Conservation (phyloP, 78 protist species). For the Speleostelium caveatum region DNA sequence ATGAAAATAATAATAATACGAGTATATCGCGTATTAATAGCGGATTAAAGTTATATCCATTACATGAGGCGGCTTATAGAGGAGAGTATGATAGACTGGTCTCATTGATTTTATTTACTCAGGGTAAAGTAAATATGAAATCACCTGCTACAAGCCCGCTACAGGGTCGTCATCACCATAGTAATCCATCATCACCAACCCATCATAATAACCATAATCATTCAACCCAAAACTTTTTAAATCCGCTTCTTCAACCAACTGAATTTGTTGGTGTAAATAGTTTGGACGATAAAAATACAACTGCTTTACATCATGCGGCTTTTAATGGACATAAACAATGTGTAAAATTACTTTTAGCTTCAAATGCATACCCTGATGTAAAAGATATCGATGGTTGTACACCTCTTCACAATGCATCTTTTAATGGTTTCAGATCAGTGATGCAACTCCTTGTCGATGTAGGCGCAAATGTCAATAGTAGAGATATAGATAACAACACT, state of each 20-base stretch:
- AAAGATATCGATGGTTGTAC: constrained; percentile 76
- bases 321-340: constrained; percentile 81
- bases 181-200: background rate
- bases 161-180: background rate
- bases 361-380: constrained; percentile 50
- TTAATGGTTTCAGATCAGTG: constrained; percentile 66
- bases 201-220: background rate
- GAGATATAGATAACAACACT: constrained; percentile 65
- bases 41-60: constrained; percentile 22
- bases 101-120: constrained; percentile 44
- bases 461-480: constrained; percentile 57
- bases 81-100: constrained; percentile 69
- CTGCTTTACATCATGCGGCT: constrained; percentile 82
- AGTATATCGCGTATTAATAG: background rate
- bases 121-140: constrained; percentile 16
- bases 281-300: constrained; percentile 71
- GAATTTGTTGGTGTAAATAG: constrained; percentile 48
- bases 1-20: background rate
- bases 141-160: constrained; percentile 6
- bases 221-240: background rate
- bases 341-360: constrained; percentile 59
- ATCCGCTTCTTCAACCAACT: background rate
- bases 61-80: constrained; percentile 70
- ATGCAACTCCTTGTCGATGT: constrained; percentile 34
- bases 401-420: constrained; percentile 82